Percentiles rank a stretch among this genome's conserved stretches.
Conservation (phyloP, 768 basidiomycete species). For the Lactifluus subvellereus region DNA sequence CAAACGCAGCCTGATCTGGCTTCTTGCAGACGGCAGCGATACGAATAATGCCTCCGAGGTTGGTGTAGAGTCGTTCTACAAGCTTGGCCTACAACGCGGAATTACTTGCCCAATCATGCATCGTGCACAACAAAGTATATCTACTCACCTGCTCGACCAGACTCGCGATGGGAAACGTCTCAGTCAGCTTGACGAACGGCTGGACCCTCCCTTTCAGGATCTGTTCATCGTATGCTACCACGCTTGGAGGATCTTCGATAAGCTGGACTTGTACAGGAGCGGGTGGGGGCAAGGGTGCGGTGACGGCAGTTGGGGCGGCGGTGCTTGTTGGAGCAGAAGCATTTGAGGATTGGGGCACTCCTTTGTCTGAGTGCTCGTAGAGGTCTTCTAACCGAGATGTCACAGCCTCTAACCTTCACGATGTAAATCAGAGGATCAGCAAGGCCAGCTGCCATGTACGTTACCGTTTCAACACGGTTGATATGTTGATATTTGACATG, state of each 20-base stretch:
- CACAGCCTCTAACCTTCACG: conserved; percentile 77
- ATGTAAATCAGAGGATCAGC: neutral
- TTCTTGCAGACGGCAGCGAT: conserved; percentile 71
- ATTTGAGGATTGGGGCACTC: conserved; percentile 25
- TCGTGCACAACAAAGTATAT: neutral
- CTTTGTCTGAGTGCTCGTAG: conserved; percentile 36
- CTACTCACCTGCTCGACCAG: conserved; percentile 72
- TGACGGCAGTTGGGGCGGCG: conserved; percentile 32
- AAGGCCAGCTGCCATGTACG: neutral
- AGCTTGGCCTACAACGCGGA: conserved; percentile 50
- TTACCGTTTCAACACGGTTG: conserved; percentile 24
- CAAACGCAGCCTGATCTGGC: conserved; percentile 58
- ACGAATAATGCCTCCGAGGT: conserved; percentile 63
- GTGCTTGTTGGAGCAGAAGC: conserved; percentile 30
- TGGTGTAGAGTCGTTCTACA: conserved; percentile 59
- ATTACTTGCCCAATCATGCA: neutral
- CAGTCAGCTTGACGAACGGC: conserved; percentile 67
- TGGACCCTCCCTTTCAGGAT: conserved; percentile 71
- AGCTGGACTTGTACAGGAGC: conserved; percentile 33
- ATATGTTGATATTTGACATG: conserved; percentile 24
- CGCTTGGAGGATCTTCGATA: conserved; percentile 47
- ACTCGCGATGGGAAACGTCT: conserved; percentile 57
- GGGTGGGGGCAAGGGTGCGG: conserved; percentile 34
- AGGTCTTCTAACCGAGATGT: conserved; percentile 92
- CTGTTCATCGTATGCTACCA: conserved; percentile 66